phyloP scores from a whole-genome alignment of 2,329 filamentous ascomycete genomes.

The Neobulgaria alba region DNA sequence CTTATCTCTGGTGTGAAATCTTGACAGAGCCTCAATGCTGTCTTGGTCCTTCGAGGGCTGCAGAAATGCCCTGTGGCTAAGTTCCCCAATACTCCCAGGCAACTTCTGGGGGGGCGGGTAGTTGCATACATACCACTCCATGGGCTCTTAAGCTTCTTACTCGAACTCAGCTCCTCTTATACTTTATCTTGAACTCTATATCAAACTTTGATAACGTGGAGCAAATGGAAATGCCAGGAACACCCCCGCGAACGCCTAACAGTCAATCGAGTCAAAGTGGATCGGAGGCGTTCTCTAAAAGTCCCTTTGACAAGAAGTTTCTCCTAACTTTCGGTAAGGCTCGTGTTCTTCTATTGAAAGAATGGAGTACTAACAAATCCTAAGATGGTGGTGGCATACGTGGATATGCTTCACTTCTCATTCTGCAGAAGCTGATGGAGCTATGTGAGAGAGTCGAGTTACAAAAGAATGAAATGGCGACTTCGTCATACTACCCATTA shows the following conservation, averaged over 20 bases:
- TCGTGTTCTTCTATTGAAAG: neutral
- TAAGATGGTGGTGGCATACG: conserved; percentile 31
- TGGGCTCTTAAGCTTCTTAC: neutral
- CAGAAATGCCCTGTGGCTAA: no score
- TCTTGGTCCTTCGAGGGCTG: no score
- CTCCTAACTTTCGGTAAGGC: neutral
- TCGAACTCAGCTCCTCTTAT: neutral
- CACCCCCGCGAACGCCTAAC: neutral
- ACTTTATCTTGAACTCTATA: neutral
- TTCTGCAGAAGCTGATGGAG: conserved; percentile 29
- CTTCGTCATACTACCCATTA: neutral
- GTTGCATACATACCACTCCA: neutral
- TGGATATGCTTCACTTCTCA: conserved; percentile 28
- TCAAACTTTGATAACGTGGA: neutral
- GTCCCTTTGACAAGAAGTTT: neutral
- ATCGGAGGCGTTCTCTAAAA: neutral
- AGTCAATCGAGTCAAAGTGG: neutral
- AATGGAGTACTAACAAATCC: neutral
- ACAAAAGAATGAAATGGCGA: conserved; percentile 1
- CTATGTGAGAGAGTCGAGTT: conserved; percentile 11
- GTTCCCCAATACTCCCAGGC: no score
- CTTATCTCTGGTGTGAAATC: no score
- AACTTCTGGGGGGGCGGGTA: no score
- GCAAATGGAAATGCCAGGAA: neutral
- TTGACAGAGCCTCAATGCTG: no score